These are phyloP conservation scores for Cyclostephanos tholiformis DNA, from an alignment of 108 stramenopile species.

Conservation along the genomic window DNA sequence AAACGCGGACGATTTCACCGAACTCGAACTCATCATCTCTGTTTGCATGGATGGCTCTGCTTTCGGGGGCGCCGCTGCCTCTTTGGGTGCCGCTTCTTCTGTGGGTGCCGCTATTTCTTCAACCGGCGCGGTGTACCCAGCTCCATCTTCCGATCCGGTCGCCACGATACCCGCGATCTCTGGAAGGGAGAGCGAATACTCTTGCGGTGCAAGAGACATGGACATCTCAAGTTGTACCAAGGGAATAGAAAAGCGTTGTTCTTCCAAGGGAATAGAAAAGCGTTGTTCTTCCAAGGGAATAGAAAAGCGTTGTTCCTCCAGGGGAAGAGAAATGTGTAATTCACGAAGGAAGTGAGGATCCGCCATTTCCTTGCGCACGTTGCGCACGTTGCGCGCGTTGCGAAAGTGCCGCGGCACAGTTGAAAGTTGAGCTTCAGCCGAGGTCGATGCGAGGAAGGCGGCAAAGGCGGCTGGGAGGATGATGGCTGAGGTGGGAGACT, in stretches of 20 bases:
- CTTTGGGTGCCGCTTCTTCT: neutral
- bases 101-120: neutral
- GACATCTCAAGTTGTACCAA: no score
- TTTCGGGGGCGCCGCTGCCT: neutral
- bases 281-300: no score
- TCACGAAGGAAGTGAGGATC: no score
- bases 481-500: neutral
- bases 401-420: neutral
- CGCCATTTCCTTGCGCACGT: neutral
- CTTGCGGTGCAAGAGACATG: no score
- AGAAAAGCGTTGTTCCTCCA: no score
- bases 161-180: neutral
- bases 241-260: no score
- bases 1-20: neutral
- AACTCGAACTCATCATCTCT: neutral
- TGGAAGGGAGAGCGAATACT: neutral
- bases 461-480: slow-evolving; percentile 1
- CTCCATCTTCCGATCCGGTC: neutral
- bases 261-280: no score
- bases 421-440: slow-evolving; percentile 6
- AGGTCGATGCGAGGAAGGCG: neutral
- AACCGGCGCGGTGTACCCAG: neutral
- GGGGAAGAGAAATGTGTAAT: no score
- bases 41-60: neutral
- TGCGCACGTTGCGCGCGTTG: slow-evolving; percentile 1